Base-by-base conservation (phyloP, 1,284 basidiomycete species). In the Rhodotorula glutinis region DNA sequence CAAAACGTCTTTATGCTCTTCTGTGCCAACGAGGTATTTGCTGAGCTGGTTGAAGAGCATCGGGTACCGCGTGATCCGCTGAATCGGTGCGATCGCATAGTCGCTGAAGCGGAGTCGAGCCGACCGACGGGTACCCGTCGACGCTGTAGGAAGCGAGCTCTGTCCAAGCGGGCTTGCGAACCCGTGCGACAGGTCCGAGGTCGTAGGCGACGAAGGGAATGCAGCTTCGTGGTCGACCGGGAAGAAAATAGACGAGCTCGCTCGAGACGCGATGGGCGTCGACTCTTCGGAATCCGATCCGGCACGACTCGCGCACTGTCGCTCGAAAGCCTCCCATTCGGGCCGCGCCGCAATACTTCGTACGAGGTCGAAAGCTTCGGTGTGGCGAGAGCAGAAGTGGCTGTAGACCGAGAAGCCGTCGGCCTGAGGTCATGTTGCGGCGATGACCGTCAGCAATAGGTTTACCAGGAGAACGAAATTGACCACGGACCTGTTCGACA, bases 251-350 rank as follows among this genome's bases (percentile, higher is more conserved):
- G 66, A 63, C 16, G 64, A 58, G 40, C 41, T 53, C 13, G 54
- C 40, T 21, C 56, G 47, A 29, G 62, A 54, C 21, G 62, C 61
- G 52, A 64, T 21, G 29, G 62, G 54, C 43, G 71, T 62, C 23
- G 40, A 43, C 53, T 62, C 70, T 65, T 65, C 59, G 55, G 46
- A 29, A 7, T 49, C 44, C 2, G 74, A 49, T 19, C 70, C 54
- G 43, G 69, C 60, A 43, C 75, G 66, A 3, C 57, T 43, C 1
- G 70, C 62, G 44, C 88, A 94, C 17, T 84, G 85, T 62, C 87
- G 85, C 76, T 95, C 92, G 75, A 88, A 94, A 16, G 84, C 81
- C 41, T 88, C 87, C 87, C 91, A 93, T 75, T 92, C 90, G 0
- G 83, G 74, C 1, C 78, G 75, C 10, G 75, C 65, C 58, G 87